phyloP scores from a whole-genome alignment of 2,329 filamentous ascomycete genomes.

The Claviceps capensis region DNA sequence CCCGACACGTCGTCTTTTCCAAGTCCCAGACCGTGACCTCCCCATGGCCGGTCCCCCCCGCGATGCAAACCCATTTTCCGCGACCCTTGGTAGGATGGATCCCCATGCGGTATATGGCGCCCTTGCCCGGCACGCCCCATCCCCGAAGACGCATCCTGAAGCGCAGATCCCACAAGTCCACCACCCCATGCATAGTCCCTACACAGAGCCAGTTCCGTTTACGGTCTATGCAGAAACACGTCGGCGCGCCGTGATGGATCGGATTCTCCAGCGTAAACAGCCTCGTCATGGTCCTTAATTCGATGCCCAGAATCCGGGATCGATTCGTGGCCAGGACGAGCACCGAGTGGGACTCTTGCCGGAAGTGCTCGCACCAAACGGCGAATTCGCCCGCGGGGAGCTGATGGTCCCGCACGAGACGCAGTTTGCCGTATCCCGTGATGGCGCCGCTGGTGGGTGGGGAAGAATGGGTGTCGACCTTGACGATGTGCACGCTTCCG shows the following conservation, averaged over 20 bases:
- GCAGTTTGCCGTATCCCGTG: conserved; percentile 62
- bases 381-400: conserved; percentile 62
- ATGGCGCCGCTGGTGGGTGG: conserved; percentile 30
- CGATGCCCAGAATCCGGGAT: conserved; percentile 70
- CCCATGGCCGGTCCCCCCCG: conserved; percentile 72
- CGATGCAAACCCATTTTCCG: conserved; percentile 75
- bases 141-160: conserved; percentile 78
- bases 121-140: conserved; percentile 75
- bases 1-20: conserved; percentile 75
- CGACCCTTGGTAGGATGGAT: conserved; percentile 68
- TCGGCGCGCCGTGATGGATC: conserved; percentile 80
- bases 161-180: conserved; percentile 93
- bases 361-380: conserved; percentile 87
- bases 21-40: conserved; percentile 95
- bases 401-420: conserved; percentile 65
- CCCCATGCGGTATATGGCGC: conserved; percentile 64
- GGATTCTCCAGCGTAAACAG: conserved; percentile 75
- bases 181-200: conserved; percentile 82
- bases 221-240: conserved; percentile 77
- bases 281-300: conserved; percentile 73
- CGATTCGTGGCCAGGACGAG: conserved; percentile 77
- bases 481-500: conserved; percentile 79
- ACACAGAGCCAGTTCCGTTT: conserved; percentile 83
- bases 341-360: conserved; percentile 66
- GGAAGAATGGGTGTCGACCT: conserved; percentile 43